Evolutionary conservation across 164 flowering plant genomes (phyloP).

Genomic region (Paratinospora sagittata): DNA sequence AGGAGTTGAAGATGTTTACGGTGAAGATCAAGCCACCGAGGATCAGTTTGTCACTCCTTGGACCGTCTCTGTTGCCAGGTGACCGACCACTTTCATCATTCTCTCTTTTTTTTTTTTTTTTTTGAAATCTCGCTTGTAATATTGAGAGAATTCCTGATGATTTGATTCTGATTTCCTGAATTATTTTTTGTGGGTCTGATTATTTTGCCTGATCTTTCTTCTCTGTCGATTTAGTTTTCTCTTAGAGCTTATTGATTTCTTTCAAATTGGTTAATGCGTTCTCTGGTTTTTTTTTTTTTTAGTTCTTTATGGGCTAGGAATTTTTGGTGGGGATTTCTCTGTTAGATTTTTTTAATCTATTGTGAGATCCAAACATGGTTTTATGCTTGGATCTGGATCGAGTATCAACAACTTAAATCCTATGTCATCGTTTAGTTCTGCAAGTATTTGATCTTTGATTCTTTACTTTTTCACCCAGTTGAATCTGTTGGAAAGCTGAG

Average conservation of each 20-base stretch:
- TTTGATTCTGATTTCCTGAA: no score
- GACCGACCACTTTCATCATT: background rate
- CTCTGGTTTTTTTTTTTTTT: no score
- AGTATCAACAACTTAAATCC: background rate
- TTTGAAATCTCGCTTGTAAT: background rate
- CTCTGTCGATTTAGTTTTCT: no score
- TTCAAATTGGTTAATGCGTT: no score
- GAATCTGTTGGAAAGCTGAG: background rate
- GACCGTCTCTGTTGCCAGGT: constrained; percentile 41
- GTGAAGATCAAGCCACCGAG: constrained; percentile 66
- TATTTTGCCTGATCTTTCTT: no score
- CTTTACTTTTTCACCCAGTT: background rate
- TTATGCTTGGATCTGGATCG: background rate
- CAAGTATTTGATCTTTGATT: background rate
- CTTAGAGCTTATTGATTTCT: no score
- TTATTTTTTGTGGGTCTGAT: no score
- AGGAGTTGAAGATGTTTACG: constrained; percentile 63
- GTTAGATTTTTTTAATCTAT: background rate
- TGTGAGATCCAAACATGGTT: background rate
- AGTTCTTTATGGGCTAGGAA: no score
- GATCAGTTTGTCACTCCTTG: constrained; percentile 72
- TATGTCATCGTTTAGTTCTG: no score
- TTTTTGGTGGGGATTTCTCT: no score
- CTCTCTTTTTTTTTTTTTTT: no score
- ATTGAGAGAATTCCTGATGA: no score